Evolutionary conservation across 2,329 filamentous ascomycete species (phyloP), one percentile per base, ranked within the genome.

Genomic region (Teratosphaeria viscida): DNA sequence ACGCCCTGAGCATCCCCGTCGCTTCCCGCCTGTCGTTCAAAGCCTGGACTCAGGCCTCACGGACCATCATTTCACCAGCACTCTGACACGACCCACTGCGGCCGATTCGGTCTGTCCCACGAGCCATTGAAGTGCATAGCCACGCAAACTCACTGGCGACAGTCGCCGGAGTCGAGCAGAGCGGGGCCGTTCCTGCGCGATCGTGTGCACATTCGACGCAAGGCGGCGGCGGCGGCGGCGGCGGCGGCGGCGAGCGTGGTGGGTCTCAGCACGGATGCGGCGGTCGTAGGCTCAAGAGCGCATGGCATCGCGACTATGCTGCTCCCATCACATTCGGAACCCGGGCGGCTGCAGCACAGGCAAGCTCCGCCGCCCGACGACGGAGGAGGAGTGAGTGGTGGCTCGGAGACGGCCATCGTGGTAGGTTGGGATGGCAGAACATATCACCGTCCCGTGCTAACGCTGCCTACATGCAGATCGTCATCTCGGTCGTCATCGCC

Each of bases 401-500:
- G 43, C 5, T 49, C 43, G 19, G 43, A 49, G 43, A 49, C 43
- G 43, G 43, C 43, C 3, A 49, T 49, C 6, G 19, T 49, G 19
- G 43, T 49, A 49, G 23, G 43, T n/a, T 49, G 16, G 43, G 43
- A 6, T 49, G 23, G 43, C 43, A 49, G 1, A 49, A 5, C n/a
- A 23, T 5, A 7, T 5, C 5, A n/a, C n/a, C 16, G 5, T 19
- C 6, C 23, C 7, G 19, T 49, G 19, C 43, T 49, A 19, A 49
- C 11, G 19, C n/a, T 1, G 53, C 23, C 23, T 23, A 23, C 23
- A 23, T 23, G 27, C 52, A 64, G 63, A 59, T 61, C 52, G 56
- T 64, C 16, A 60, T 65, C 12, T 53, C 60, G 12, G 10, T 62
- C 34, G 60, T 60, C 19, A 58, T 66, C 49, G 37, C 62, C 19